Base-by-base conservation (phyloP, 352 stramenopile genomes). In the Globisporangium camurandrum region DNA sequence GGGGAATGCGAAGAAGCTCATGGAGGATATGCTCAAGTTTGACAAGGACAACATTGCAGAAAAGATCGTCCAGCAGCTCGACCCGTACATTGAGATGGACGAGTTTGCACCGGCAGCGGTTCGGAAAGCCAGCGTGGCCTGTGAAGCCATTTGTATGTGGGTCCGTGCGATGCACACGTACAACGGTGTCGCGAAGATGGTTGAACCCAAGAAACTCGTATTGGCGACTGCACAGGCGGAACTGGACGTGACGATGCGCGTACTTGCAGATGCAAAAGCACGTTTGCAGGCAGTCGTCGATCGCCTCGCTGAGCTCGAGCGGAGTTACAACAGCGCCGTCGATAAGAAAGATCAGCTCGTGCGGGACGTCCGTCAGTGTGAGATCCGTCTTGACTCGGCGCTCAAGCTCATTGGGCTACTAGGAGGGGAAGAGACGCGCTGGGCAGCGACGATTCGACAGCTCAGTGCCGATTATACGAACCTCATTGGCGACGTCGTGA, bases 81-180 rank as follows among this genome's bases (percentile, higher is more conserved):
- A 96, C 40, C 67, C 84, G 14, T 96, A 95, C 57, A 95, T 96
- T 26, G 83, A 90, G 30, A 91, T 95, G 70, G 81, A 93, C 5
- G 82, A 96, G 40, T 96, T 96, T 61, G 81, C 78, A n/a, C 84
- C 87, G 16, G 81, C 86, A 20, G 61, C 85, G 14, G 87, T 96
- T 26, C 77, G 88, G 27, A 97, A 96, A 54, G 88, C 88, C 2
- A 96, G 85, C 37, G 83, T 90, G 4, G 89, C 89, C 1, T 97
- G 89, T 46, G 88, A 94, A 46, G 89, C 89, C 4, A 96, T 97
- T 57, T 97, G 89, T 51, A 95, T 97, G 86, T 97, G 89, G 89
- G 85, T 95, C 9, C 78, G 88, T 11, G 89, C 89, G 9, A 97
- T 97, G 89, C 84, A 96, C 67, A 96, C 84, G 40, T 97, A 96